A percentile compares a stretch with the other conserved stretches of the same genome.
Evolutionary conservation across 805 yeast genomes (phyloP).

Genomic region (Debaryomyces prosopidis): DNA sequence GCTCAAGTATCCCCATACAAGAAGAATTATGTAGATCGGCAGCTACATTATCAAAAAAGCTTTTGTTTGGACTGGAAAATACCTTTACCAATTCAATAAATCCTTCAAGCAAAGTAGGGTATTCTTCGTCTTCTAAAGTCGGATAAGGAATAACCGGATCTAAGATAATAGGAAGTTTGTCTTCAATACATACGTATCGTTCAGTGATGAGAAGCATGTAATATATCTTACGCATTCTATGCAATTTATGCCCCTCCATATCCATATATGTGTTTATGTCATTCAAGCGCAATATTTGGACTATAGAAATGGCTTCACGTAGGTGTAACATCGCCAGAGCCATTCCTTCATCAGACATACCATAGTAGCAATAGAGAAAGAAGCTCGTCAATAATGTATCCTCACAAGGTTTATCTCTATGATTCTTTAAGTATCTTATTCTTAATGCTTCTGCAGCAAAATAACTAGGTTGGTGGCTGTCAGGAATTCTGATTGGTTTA

Average conservation of each 20-base stretch:
- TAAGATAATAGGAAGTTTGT: conserved; percentile 35
- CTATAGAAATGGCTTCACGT: conserved; percentile 39
- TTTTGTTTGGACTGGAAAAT: conserved; percentile 38
- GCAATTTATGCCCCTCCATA: conserved; percentile 33
- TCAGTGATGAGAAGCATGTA: conserved; percentile 39
- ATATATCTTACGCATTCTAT: conserved; percentile 35
- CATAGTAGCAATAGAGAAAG: conserved; percentile 35
- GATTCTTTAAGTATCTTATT: conserved; percentile 28
- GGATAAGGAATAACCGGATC: conserved; percentile 39
- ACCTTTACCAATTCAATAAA: conserved; percentile 36
- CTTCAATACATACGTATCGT: conserved; percentile 39
- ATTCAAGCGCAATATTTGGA: conserved; percentile 36
- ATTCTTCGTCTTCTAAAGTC: conserved; percentile 35
- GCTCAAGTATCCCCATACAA: no score
- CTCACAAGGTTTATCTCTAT: conserved; percentile 23
- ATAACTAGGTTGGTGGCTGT: no score
- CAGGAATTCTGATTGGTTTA: not conserved
- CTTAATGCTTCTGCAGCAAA: conserved; percentile 29
- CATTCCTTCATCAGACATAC: conserved; percentile 27
- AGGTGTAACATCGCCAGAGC: conserved; percentile 32
- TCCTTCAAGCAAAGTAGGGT: conserved; percentile 30
- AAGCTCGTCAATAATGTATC: conserved; percentile 34
- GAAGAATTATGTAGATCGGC: no score
- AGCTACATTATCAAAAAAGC: conserved; percentile 30
- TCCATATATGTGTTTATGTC: conserved; percentile 24